Evolutionary conservation across 768 basidiomycete genomes (phyloP).

Genomic region (Termitomyces eurrhizus): DNA sequence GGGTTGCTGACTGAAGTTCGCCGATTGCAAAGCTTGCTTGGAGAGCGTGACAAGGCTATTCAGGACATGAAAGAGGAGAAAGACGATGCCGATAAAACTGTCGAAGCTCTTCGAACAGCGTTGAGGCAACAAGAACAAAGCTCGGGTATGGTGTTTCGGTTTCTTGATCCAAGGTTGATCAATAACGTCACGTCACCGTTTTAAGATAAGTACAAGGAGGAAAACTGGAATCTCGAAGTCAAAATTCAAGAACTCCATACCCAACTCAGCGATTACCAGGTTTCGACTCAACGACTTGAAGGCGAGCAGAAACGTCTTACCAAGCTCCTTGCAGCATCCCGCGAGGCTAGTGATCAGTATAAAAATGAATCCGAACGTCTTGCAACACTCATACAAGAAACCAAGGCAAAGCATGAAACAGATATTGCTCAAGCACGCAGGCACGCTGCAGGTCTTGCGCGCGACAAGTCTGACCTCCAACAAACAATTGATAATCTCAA

Average conservation of each 20-base stretch:
- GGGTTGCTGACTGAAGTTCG: slow-evolving; percentile 89
- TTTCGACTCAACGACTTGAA: slow-evolving; percentile 66
- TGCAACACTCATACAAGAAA: slow-evolving; percentile 56
- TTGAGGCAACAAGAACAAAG: slow-evolving; percentile 80
- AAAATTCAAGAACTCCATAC: slow-evolving; percentile 80
- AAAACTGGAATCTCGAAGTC: slow-evolving; percentile 99
- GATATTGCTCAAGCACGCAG: slow-evolving; percentile 91
- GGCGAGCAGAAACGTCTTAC: slow-evolving; percentile 80
- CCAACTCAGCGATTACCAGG: slow-evolving; percentile 62
- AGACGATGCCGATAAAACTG: slow-evolving; percentile 77
- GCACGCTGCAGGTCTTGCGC: slow-evolving; percentile 78
- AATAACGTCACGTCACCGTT: slow-evolving; percentile 9
- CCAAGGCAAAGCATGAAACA: slow-evolving; percentile 91
- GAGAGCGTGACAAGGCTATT: slow-evolving; percentile 89
- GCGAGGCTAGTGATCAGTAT: slow-evolving; percentile 76
- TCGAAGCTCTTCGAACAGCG: slow-evolving; percentile 69
- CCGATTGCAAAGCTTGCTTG: slow-evolving; percentile 84
- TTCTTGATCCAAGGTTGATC: slow-evolving; percentile 3
- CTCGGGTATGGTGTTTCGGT: slow-evolving; percentile 48
- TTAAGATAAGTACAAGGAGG: slow-evolving; percentile 92
- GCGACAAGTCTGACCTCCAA: slow-evolving; percentile 93
- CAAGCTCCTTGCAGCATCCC: slow-evolving; percentile 64
- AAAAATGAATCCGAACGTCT: slow-evolving; percentile 85
- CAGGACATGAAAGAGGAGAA: slow-evolving; percentile 91
- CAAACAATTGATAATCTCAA: slow-evolving; percentile 73